A percentile compares a stretch with the other conserved stretches of the same genome.
Conservation (phyloP, 2,329 filamentous ascomycete species). For the Aureobasidium mangrovei region DNA sequence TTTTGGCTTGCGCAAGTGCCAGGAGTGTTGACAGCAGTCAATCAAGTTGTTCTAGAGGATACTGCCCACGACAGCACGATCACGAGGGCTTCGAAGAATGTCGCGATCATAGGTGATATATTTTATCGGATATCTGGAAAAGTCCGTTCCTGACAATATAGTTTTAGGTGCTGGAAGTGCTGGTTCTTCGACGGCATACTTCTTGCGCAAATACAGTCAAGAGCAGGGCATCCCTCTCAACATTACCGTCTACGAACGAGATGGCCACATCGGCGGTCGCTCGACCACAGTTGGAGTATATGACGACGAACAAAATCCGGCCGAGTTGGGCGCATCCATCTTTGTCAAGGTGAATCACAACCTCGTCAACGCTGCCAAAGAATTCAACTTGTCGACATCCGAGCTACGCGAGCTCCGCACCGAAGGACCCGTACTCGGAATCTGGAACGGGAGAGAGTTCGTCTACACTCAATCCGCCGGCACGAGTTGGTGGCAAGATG, state of each 20-base stretch:
- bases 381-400: slow-evolving; percentile 57
- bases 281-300: slow-evolving; percentile 76
- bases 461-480: slow-evolving; percentile 58
- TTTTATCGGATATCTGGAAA: background rate
- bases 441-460: slow-evolving; percentile 76
- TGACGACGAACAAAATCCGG: slow-evolving; percentile 52
- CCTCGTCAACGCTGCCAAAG: slow-evolving; percentile 60
- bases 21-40: background rate
- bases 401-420: slow-evolving; percentile 31
- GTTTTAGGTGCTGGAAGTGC: slow-evolving; percentile 70
- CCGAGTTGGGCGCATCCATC: slow-evolving; percentile 81
- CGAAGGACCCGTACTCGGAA: slow-evolving; percentile 51
- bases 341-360: slow-evolving; percentile 82
- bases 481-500: slow-evolving; percentile 63
- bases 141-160: background rate
- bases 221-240: slow-evolving; percentile 54
- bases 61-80: background rate
- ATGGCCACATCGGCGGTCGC: slow-evolving; percentile 69
- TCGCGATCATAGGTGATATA: slow-evolving; percentile 10
- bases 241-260: slow-evolving; percentile 82
- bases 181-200: slow-evolving; percentile 79
- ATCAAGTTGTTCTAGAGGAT: slow-evolving; percentile 1
- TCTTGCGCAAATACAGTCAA: slow-evolving; percentile 63
- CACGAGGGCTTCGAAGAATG: background rate
- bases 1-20: background rate